Base-by-base conservation (phyloP, 2,329 filamentous ascomycete species). In the Epichloe coenophiala region DNA sequence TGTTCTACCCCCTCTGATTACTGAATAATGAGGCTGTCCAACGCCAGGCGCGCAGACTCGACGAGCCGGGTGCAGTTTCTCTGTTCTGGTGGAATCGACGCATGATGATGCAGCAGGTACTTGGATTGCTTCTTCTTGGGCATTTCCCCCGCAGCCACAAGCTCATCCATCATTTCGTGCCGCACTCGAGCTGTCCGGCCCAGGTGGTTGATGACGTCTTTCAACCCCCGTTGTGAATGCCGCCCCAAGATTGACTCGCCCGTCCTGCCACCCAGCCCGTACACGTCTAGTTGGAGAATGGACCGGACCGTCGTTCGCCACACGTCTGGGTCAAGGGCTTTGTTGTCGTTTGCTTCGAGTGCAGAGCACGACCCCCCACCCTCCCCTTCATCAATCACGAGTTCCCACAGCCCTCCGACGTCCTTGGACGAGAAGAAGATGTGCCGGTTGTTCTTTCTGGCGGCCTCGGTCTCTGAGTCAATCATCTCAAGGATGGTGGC, bases 251-350 rank as follows among this genome's bases (percentile, higher is more conserved):
- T 47, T 1, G 52, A 47, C 4, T 45, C 43, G 8, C 53, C 53
- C 7, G 31, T 27, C n/a, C 54, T 48, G 21, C 58, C 57, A 61
- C 58, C 58, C 31, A 76, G 58, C 0, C 79, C 79, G 59, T 82
- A 80, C 7, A 83, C 72, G 57, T 83, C 79, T 12, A 76, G 57
- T 52, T 72, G 73, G 17, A 83, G 63, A 51, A 83, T 64, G 2
- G 74, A 73, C 13, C 78, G 69, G 40, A 81, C 71, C 2, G 70
- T 69, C 7, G 69, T 65, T 37, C 77, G 67, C 79, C 80, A 83
- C 56, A 73, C 62, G 4, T 67, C 62, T 0, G 79, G 77, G 31
- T 74, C 67, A 63, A 82, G 70, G 41, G 68, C 62, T 13, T 66
- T 62, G 51, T 71, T 64, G 53, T 73, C 65, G n/a, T 53, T 53